A percentile compares a stretch with the other conserved stretches of the same genome.
Evolutionary conservation across 352 stramenopile genomes (phyloP).

Genomic region (Aphanomyces invadans): DNA sequence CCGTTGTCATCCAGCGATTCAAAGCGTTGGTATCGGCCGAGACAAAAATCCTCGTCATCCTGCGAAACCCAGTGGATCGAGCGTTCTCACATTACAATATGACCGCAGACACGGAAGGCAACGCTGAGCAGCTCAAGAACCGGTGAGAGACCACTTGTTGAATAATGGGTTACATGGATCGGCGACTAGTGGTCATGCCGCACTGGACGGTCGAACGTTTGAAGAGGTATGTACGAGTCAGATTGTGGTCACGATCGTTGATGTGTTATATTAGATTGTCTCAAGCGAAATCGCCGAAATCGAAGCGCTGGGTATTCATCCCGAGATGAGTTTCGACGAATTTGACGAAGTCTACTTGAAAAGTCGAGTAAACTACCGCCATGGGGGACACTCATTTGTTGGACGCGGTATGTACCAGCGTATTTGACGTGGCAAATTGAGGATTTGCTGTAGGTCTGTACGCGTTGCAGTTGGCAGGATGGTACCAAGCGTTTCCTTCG

Average conservation of each 20-base stretch:
- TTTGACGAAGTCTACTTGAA: conserved; percentile 60
- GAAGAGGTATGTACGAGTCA: conserved; percentile 35
- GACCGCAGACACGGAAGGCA: conserved; percentile 69
- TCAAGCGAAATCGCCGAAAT: conserved; percentile 65
- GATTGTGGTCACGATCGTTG: too few species aligned
- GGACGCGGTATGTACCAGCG: conserved; percentile 29
- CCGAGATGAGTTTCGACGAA: conserved; percentile 62
- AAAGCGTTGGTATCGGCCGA: conserved; percentile 57
- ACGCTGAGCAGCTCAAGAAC: conserved; percentile 66
- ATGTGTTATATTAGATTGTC: conserved; percentile 43
- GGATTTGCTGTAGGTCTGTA: conserved; percentile 79
- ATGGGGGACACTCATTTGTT: conserved; percentile 80
- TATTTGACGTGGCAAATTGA: conserved; percentile 7
- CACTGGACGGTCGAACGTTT: conserved; percentile 52
- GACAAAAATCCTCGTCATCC: conserved; percentile 73
- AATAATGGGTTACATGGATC: not conserved
- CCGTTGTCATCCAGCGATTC: conserved; percentile 62
- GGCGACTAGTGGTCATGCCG: conserved; percentile 38
- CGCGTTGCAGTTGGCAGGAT: conserved; percentile 88
- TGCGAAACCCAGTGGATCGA: conserved; percentile 76
- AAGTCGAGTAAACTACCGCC: conserved; percentile 36
- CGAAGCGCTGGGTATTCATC: conserved; percentile 46
- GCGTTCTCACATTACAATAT: conserved; percentile 88
- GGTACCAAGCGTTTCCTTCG: conserved; percentile 83
- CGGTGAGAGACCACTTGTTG: conserved; percentile 25